Base-by-base conservation (phyloP, 495 filamentous ascomycete genomes). In the Podospora comata region DNA sequence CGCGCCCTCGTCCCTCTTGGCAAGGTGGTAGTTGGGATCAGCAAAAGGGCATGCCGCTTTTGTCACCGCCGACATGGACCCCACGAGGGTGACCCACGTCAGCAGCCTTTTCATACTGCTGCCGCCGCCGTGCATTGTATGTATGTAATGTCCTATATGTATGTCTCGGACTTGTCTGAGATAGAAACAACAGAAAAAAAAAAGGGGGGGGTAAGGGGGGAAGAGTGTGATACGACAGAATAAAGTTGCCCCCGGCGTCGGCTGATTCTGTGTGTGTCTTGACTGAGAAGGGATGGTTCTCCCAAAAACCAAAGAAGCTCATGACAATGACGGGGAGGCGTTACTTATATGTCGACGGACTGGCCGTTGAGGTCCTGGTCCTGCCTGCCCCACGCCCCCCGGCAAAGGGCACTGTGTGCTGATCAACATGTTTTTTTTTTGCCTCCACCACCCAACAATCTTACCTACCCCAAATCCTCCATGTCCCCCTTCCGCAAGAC, bases 11-110 rank as follows among this genome's bases (percentile, higher is more conserved):
- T 68, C 62, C n/a, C 67, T 58, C 44, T 67, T 68, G 5, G 60
- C 64, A 32, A 81, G 71, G 54, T 70, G 71, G 54, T 70, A 72
- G 61, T 68, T 70, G 15, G 78, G 74, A 62, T 81, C 71, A 19
- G 79, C 79, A 66, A 74, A 82, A 32, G 80, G 80, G 48, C 80
- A 82, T 20, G 77, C 75, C n/a, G 74, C 70, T 23, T 72, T 68
- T 58, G 55, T 26, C 23, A 26, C 23, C 55, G n/a, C 55, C n/a
- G 55, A 48, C 39, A 48, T 48, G 66, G 75, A 67, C 27, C 72
- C 63, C n/a, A 71, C 15, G 9, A 73, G 65, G 48, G 68, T 66
- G 65, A 62, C 62, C 70, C 68, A 75, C 9, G 72, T 66, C 19
- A 75, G 68, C 13, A 77, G 68, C 30, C 67, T 65, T 32, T 68